Conservation (phyloP, 306 rosid genomes). For the Astragalus membranaceus region DNA sequence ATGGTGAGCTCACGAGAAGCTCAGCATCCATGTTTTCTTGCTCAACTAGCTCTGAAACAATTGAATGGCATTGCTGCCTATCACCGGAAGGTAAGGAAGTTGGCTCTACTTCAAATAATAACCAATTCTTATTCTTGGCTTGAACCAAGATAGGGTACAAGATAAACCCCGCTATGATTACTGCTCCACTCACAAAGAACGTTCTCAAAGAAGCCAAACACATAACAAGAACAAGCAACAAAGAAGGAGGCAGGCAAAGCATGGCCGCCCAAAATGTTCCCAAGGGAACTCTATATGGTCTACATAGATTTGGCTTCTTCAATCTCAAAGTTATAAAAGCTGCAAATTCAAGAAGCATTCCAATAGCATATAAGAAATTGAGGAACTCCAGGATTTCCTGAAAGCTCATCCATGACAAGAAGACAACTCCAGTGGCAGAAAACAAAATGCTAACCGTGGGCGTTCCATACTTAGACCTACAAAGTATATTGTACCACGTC, state of each 20-base stretch:
- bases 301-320: slow-evolving; percentile 57
- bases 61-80: slow-evolving; percentile 23
- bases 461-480: slow-evolving; percentile 75
- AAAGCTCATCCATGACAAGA: slow-evolving; percentile 94
- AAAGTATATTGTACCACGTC: slow-evolving; percentile 9
- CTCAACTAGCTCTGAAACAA: slow-evolving; percentile 16
- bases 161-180: slow-evolving; percentile 45
- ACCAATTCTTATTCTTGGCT: slow-evolving; percentile 55
- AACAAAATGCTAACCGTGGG: slow-evolving; percentile 76
- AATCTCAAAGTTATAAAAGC: slow-evolving; percentile 69
- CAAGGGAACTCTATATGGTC: slow-evolving; percentile 85
- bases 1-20: slow-evolving; percentile 37
- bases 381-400: slow-evolving; percentile 84
- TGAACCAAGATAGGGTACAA: slow-evolving; percentile 52
- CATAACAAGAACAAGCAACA: slow-evolving; percentile 77
- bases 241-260: slow-evolving; percentile 74
- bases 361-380: slow-evolving; percentile 73
- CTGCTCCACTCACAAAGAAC: slow-evolving; percentile 52
- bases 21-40: slow-evolving; percentile 39
- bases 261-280: slow-evolving; percentile 55
- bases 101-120: slow-evolving; percentile 33
- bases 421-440: slow-evolving; percentile 80
- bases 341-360: slow-evolving; percentile 88
- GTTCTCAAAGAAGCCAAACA: slow-evolving; percentile 74
- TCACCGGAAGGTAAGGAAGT: slow-evolving; percentile 23